Conservation (phyloP, 345 rosid genomes). For the Mercurialis annua region DNA sequence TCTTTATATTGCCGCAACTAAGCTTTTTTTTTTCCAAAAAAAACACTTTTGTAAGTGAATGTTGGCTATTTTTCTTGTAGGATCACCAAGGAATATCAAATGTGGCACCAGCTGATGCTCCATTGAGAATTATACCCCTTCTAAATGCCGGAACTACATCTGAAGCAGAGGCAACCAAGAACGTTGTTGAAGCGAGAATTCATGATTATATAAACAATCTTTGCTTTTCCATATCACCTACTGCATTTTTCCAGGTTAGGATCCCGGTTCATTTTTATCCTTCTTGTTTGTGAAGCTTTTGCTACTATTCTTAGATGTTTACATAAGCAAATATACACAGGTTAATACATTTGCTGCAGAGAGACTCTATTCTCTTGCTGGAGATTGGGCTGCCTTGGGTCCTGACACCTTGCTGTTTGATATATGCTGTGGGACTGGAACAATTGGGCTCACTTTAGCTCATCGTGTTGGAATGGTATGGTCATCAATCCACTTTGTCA, state of each 20-base stretch:
- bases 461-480: constrained; percentile 93
- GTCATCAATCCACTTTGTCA: constrained; percentile 16
- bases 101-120: constrained; percentile 84
- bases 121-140: constrained; percentile 49
- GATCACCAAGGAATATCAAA: constrained; percentile 96
- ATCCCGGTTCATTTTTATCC: constrained; percentile 6
- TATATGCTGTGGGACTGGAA: constrained; percentile 96
- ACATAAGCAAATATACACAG: constrained; percentile 34
- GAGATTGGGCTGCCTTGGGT: constrained; percentile 92
- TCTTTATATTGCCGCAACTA: not conserved
- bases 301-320: constrained; percentile 13
- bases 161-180: constrained; percentile 26
- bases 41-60: not conserved
- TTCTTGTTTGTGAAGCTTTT: constrained; percentile 1
- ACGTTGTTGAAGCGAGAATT: constrained; percentile 63
- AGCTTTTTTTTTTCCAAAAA: not conserved
- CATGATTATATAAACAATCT: constrained; percentile 78
- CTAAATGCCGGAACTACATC: constrained; percentile 36
- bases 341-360: constrained; percentile 95
- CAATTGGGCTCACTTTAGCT: constrained; percentile 88
- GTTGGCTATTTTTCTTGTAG: constrained; percentile 35
- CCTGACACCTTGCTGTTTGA: constrained; percentile 86
- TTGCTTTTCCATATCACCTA: constrained; percentile 80
- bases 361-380: constrained; percentile 90
- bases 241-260: constrained; percentile 88